phyloP scores from a whole-genome alignment of 208 protist genomes.

The Trypanosomatidae sp. region DNA sequence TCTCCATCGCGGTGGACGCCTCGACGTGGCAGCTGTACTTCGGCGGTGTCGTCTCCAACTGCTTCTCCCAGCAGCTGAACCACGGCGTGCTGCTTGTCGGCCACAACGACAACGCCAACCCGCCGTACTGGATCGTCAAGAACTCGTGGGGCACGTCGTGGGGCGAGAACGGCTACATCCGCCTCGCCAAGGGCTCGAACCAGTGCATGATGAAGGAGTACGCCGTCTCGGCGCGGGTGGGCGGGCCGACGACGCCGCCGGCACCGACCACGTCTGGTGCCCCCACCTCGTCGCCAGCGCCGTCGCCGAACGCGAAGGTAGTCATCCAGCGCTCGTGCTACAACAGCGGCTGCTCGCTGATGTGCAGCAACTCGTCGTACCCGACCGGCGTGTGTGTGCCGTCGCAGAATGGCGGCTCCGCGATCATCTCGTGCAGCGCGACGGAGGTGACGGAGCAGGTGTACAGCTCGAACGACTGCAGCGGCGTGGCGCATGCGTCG shows the following conservation, averaged over 20 bases:
- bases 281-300: conserved; percentile 13
- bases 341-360: conserved; percentile 32
- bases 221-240: conserved; percentile 54
- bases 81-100: conserved; percentile 92
- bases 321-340: conserved; percentile 46
- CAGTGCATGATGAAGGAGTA: conserved; percentile 79
- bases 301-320: conserved; percentile 9
- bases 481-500: conserved; percentile 17
- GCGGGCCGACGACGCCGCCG: too few species aligned
- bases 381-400: conserved; percentile 38
- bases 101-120: conserved; percentile 59
- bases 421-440: conserved; percentile 39
- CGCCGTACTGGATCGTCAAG: conserved; percentile 90
- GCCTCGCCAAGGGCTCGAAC: conserved; percentile 78
- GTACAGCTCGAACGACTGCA: conserved; percentile 40
- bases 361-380: conserved; percentile 42
- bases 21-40: conserved; percentile 75
- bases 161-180: conserved; percentile 92
- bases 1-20: conserved; percentile 93
- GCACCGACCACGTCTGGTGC: conserved; percentile 16
- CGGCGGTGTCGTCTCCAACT: conserved; percentile 77
- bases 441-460: conserved; percentile 28
- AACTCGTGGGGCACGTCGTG: conserved; percentile 90
- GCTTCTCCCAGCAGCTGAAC: conserved; percentile 64
- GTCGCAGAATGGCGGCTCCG: conserved; percentile 32